Conservation (phyloP, 1,139 yeast species). For the Blastobotrys niveus region DNA sequence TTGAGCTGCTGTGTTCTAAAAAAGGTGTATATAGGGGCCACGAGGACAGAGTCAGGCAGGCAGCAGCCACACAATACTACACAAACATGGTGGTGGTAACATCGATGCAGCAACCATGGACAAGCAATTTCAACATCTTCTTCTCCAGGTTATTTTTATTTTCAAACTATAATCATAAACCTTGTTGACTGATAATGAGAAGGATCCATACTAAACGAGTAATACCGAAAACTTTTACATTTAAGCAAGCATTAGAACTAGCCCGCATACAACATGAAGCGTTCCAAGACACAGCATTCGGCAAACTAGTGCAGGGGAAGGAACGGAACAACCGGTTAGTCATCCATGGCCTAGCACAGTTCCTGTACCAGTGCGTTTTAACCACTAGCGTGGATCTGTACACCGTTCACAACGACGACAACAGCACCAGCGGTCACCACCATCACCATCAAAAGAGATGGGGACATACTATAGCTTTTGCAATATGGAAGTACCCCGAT, state of each 20-base stretch:
- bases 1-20: too few species aligned
- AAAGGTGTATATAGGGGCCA: too few species aligned
- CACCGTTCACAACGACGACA: not conserved
- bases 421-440: too few species aligned
- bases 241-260: conserved; percentile 1
- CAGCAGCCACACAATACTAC: too few species aligned
- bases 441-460: too few species aligned
- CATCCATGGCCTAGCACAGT: conserved; percentile 1
- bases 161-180: conserved; percentile 82
- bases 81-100: too few species aligned
- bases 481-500: conserved; percentile 1
- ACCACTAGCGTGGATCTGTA: not conserved
- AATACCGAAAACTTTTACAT: not conserved
- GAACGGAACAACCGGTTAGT: not conserved
- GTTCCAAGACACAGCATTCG: conserved; percentile 4
- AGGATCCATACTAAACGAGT: conserved; percentile 53
- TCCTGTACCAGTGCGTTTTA: not conserved
- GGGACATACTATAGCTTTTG: not conserved
- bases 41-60: too few species aligned
- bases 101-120: too few species aligned
- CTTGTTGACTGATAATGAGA: conserved; percentile 83
- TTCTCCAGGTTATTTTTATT: too few species aligned
- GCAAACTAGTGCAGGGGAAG: not conserved
- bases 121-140: too few species aligned
- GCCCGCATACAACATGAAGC: conserved; percentile 2